Evolutionary conservation across 2,329 filamentous ascomycete genomes (phyloP), one percentile per base, ranked within the genome.

Genomic region (Thielaviopsis euricoi): DNA sequence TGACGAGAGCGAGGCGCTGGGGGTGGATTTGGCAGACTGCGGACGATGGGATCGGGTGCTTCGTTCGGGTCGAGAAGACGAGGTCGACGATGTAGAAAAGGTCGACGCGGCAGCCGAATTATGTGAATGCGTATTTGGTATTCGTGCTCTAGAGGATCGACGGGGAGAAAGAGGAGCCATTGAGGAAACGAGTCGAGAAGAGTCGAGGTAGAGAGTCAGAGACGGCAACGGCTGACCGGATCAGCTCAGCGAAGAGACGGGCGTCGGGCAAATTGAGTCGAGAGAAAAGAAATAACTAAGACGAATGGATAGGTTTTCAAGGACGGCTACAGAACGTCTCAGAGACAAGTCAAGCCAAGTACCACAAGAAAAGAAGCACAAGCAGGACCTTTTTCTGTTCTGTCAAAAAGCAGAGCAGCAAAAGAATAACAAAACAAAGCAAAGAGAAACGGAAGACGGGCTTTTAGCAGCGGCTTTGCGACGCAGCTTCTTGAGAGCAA

Each of bases 121-220:
- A 17, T 26, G 37, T 62, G 86, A 88, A 65, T 88, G 83, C 65
- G 85, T 82, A 72, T 82, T 80, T 66, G 83, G 79, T 75, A 82
- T 82, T 69, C 88, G 87, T 75, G 89, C 89, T 79, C 91, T 85
- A 71, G 90, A 93, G 67, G 90, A 95, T 70, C 91, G 87, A 73
- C 91, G 86, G 70, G 87, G 87, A 68, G 86, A 80, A 65, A 73
- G 73, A 67, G 75, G 78, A 76, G 79, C 78, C 79, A 80, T 80
- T 75, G 74, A 74, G 69, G 64, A 59, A 22, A 25, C 22, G 67
- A 64, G 62, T 62, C 64, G 66, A 64, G 63, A 63, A 64, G 65
- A 63, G 48, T 43, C 25, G 25, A 29, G 49, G 12, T 13, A 64
- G 65, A 67, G 63, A 63, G 62, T 61, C 65, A 63, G 65, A 64